Conservation (phyloP, 345 rosid species). For the Eucalyptus pauciflora region DNA sequence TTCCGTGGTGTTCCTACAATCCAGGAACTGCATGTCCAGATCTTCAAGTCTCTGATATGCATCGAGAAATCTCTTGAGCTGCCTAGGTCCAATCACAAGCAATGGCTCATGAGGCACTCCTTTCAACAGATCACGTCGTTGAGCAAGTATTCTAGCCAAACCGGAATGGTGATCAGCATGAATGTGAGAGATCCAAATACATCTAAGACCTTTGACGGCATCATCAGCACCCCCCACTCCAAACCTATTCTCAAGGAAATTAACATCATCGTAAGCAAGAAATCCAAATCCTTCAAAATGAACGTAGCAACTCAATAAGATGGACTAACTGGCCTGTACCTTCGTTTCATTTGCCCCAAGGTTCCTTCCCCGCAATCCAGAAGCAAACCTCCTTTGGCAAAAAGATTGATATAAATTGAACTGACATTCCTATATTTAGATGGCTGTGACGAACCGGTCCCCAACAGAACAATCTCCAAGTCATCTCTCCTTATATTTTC, state of each 20-base stretch:
- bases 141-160: conserved; percentile 77
- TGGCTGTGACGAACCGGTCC: conserved; percentile 98
- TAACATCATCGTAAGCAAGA: background rate
- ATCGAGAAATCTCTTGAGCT: conserved; percentile 67
- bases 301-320: background rate
- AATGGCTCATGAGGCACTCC: conserved; percentile 61
- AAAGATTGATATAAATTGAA: conserved; percentile 64
- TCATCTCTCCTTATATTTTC: conserved; percentile 70
- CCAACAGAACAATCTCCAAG: conserved; percentile 82
- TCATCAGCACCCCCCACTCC: conserved; percentile 71
- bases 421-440: conserved; percentile 90
- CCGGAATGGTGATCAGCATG: conserved; percentile 96
- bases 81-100: conserved; percentile 69
- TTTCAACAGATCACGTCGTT: conserved; percentile 61
- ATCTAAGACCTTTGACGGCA: conserved; percentile 51
- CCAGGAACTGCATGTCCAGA: conserved; percentile 82
- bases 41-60: conserved; percentile 90
- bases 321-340: conserved; percentile 12
- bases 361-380: conserved; percentile 98
- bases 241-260: conserved; percentile 24
- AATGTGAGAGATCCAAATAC: conserved; percentile 93
- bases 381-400: conserved; percentile 67
- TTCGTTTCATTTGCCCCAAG: conserved; percentile 88
- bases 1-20: conserved; percentile 64
- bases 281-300: background rate